These are phyloP conservation scores for Cytospora mali DNA, from an alignment of 2,329 filamentous ascomycete species.

Conservation along the genomic window DNA sequence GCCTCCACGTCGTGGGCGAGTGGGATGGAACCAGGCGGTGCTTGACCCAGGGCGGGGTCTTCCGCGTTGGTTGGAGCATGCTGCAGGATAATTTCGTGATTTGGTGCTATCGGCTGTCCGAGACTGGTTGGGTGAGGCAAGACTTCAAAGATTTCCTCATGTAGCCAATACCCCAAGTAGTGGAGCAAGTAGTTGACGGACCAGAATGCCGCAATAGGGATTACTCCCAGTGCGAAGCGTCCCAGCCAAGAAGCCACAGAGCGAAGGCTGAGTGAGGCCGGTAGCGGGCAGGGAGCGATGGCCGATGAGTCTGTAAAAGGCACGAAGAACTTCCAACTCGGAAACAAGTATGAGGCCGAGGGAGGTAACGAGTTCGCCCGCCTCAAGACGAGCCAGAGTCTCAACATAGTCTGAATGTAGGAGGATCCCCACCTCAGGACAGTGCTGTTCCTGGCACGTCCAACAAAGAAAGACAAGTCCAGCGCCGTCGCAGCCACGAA, in stretches of 20 bases:
- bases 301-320: constrained; percentile 57
- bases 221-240: constrained; percentile 44
- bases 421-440: constrained; percentile 22
- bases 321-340: constrained; percentile 53
- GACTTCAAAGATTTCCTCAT: constrained; percentile 16
- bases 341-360: constrained; percentile 44
- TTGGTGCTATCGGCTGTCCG: constrained; percentile 5
- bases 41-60: constrained; percentile 9
- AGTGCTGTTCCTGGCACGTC: constrained; percentile 15
- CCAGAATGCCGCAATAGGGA: constrained; percentile 52
- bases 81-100: constrained; percentile 1
- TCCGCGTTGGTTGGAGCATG: constrained; percentile 10
- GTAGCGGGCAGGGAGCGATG: constrained; percentile 49
- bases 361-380: constrained; percentile 51
- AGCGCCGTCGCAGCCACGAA: constrained; percentile 39
- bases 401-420: constrained; percentile 52
- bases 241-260: constrained; percentile 50
- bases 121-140: constrained; percentile 21
- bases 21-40: constrained; percentile 3
- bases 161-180: constrained; percentile 29
- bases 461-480: constrained; percentile 15
- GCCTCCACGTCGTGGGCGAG: constrained; percentile 7
- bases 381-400: constrained; percentile 56
- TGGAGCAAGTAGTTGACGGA: constrained; percentile 31
- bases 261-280: constrained; percentile 40